These are phyloP conservation scores for Aspergillus jensenii DNA, from an alignment of 2,329 filamentous ascomycete genomes.

Conservation along the genomic window DNA sequence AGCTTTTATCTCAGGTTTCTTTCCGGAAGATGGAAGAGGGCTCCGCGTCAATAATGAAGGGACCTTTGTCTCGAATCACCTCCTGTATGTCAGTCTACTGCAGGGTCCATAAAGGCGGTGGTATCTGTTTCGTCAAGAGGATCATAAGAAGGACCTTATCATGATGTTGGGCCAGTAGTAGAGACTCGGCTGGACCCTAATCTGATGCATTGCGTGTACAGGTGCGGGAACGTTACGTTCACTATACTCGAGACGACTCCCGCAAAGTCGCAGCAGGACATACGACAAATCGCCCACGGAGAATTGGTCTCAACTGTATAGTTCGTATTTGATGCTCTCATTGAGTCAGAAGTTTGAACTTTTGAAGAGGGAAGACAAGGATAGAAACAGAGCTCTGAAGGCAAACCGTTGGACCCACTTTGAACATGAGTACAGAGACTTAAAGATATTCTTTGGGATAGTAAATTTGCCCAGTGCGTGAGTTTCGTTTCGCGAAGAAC, in stretches of 20 bases:
- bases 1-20: neutral
- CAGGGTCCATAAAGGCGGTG: conserved; percentile 5
- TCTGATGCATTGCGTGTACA: conserved; percentile 5
- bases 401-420: neutral
- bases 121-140: neutral
- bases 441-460: neutral
- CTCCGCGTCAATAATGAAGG: neutral
- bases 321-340: neutral
- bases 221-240: neutral
- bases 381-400: neutral
- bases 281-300: neutral
- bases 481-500: neutral
- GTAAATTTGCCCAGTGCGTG: neutral
- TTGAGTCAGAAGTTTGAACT: neutral
- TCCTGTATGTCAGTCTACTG: neutral
- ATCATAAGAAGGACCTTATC: neutral
- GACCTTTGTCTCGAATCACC: neutral
- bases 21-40: neutral
- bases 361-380: neutral
- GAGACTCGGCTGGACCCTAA: neutral
- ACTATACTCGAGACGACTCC: conserved; percentile 2
- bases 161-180: neutral
- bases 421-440: neutral
- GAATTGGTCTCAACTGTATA: neutral
- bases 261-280: neutral